Base-by-base conservation (phyloP, 2,329 filamentous ascomycete genomes). In the Cladophialophora psammophila region DNA sequence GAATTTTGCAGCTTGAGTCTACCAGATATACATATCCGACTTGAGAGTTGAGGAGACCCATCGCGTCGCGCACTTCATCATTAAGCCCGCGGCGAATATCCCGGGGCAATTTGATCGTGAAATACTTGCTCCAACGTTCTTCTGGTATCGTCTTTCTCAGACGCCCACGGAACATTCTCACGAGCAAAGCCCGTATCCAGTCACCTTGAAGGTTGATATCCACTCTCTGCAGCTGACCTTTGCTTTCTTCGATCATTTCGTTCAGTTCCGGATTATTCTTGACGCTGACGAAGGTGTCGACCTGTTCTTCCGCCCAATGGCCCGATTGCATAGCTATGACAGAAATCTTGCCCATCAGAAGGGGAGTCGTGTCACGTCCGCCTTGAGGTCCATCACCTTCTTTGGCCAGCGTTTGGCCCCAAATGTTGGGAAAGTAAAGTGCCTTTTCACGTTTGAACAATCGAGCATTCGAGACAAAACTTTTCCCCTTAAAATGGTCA, bases 21-120 rank as follows among this genome's bases (percentile, higher is more conserved):
- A 99, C 84, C 56, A 99, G 84, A 79, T 97, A 99, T 4, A 94
- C 90, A 80, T 97, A 98, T 42, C 94, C 94, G 38, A 97, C 94
- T 79, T 94, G 96, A 72, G 88, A 89, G 80, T 99, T 99, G 76
- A 96, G 81, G 76, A 96, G 78, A 5, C 87, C 87, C 74, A 90
- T 85, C 4, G 85, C 82, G 74, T 88, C 86, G 71, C 85, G 83
- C 48, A 89, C 80, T 18, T 81, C 77, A 57, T 87, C 84, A 13
- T 79, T 82, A 26, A 90, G 79, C 1, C 87, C 87, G 67, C 82
- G 85, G 5, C 72, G 68, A 26, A 72, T 69, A 31, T 73, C 72
- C 8, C 72, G 69, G 0, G 71, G 71, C 15, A 73, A 63, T 66
- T 83, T 80, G 18, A 90, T 82, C 63, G 89, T 78, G 73, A 90